phyloP scores from a whole-genome alignment of 192 early-diverging fungal species.

The Coemansia sp. region DNA sequence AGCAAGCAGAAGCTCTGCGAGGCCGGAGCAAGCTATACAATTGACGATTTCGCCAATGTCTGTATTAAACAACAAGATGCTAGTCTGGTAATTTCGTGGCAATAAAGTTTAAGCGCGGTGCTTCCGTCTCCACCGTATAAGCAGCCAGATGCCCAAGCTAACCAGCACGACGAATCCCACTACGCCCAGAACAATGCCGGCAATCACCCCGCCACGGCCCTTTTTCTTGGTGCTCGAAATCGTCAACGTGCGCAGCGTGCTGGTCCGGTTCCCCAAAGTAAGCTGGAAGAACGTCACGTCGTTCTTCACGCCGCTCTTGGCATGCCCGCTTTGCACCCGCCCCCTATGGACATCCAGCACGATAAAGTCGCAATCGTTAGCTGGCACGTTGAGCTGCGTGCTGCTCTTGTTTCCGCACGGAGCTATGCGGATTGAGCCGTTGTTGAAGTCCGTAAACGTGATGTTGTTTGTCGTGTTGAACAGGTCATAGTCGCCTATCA shows the following conservation, averaged over 20 bases:
- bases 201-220: slow-evolving; percentile 22
- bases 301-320: slow-evolving; percentile 13
- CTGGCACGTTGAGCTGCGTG: slow-evolving; percentile 8
- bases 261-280: slow-evolving; percentile 18
- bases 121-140: slow-evolving; percentile 6
- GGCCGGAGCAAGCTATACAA: slow-evolving; percentile 28
- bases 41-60: slow-evolving; percentile 19
- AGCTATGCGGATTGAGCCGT: slow-evolving; percentile 33
- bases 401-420: slow-evolving; percentile 39
- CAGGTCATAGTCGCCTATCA: slow-evolving; percentile 34
- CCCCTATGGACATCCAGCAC: slow-evolving; percentile 32
- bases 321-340: slow-evolving; percentile 28
- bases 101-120: background rate
- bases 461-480: slow-evolving; percentile 26
- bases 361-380: slow-evolving; percentile 25
- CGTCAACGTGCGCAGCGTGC: slow-evolving; percentile 28
- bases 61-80: slow-evolving; percentile 6
- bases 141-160: slow-evolving; percentile 15
- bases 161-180: slow-evolving; percentile 28
- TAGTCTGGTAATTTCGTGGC: background rate
- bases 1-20: slow-evolving; percentile 5
- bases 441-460: slow-evolving; percentile 46
- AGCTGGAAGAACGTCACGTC: slow-evolving; percentile 49
- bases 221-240: slow-evolving; percentile 37
- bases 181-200: slow-evolving; percentile 40